Evolutionary conservation across 192 early-diverging fungal species (phyloP).

Genomic region (Linderina pennispora): DNA sequence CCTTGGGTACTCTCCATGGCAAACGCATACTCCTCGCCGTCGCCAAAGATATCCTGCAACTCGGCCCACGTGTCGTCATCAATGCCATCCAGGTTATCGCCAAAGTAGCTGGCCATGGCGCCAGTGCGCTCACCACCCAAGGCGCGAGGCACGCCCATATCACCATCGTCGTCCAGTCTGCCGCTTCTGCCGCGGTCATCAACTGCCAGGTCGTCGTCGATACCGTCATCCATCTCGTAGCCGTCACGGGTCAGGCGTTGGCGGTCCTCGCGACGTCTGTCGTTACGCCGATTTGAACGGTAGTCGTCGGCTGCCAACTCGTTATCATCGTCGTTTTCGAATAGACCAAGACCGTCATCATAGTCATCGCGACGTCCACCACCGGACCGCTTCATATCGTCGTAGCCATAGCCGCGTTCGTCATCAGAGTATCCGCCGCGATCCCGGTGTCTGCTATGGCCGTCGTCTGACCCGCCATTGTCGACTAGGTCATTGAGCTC

Average conservation of each 20-base stretch:
- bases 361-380: neutral
- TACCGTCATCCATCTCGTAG: neutral
- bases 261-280: constrained; percentile 1
- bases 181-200: neutral
- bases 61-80: constrained; percentile 66
- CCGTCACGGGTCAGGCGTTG: neutral
- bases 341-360: constrained; percentile 31
- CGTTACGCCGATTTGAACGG: constrained; percentile 11
- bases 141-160: constrained; percentile 4
- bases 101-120: constrained; percentile 24
- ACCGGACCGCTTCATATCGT: neutral
- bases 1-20: constrained; percentile 31
- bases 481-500: constrained; percentile 27
- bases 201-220: constrained; percentile 14
- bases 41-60: constrained; percentile 88
- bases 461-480: constrained; percentile 4
- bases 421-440: neutral
- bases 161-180: neutral
- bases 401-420: neutral
- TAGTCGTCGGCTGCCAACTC: constrained; percentile 12
- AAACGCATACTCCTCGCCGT: constrained; percentile 81
- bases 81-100: constrained; percentile 39
- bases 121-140: constrained; percentile 8
- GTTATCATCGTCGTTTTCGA: constrained; percentile 28
- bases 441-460: too few relatives aligned